Conservation (phyloP, 352 stramenopile genomes). For the Aphanomyces invadans region DNA sequence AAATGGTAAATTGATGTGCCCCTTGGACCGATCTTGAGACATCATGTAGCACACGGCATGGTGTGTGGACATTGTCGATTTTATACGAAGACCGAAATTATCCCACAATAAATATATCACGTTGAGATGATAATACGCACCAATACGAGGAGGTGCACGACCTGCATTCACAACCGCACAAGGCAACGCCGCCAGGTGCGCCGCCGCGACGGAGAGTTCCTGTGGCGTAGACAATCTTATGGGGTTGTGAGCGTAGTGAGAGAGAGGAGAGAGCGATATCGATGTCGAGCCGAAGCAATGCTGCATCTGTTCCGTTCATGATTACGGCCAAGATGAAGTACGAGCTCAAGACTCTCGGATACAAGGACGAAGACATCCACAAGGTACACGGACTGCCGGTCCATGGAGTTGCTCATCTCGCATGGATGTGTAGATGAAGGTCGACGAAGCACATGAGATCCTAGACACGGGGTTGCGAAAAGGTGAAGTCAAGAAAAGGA, state of each 20-base stretch:
- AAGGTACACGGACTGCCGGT: slow-evolving; percentile 1
- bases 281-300: slow-evolving; percentile 11
- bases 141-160: no score
- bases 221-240: not conserved
- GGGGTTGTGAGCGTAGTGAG: not conserved
- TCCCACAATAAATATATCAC: no score
- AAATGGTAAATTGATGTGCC: no score
- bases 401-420: not conserved
- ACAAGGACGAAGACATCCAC: slow-evolving; percentile 25
- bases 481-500: slow-evolving; percentile 11
- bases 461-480: slow-evolving; percentile 15
- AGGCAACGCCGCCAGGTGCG: not conserved
- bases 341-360: slow-evolving; percentile 23
- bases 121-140: no score
- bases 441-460: slow-evolving; percentile 22
- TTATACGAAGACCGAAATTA: no score
- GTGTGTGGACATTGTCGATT: no score
- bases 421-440: slow-evolving; percentile 14
- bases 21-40: no score
- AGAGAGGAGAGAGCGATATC: no score
- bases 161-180: not conserved
- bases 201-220: not conserved
- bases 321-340: slow-evolving; percentile 24
- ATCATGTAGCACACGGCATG: no score
- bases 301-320: slow-evolving; percentile 21